phyloP scores from a whole-genome alignment of 331 rosid genomes.

The Malus hybrid region DNA sequence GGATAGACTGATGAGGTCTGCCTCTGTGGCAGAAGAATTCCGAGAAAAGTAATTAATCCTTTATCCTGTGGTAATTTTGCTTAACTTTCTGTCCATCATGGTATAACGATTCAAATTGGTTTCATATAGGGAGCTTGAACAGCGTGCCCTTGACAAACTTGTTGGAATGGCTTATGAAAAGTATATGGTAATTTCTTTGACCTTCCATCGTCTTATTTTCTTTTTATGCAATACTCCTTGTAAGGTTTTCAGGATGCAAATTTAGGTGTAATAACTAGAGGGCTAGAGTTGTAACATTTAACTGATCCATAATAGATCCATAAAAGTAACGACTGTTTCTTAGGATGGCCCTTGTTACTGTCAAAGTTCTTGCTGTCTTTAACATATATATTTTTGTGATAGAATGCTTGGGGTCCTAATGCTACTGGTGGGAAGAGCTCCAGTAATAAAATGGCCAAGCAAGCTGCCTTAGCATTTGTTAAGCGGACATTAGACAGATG shows the following conservation, averaged over 20 bases:
- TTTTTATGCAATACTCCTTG: background rate
- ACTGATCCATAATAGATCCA: background rate
- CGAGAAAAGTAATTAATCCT: constrained; percentile 57
- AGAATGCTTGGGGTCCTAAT: constrained; percentile 71
- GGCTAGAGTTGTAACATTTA: background rate
- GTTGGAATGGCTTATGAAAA: constrained; percentile 66
- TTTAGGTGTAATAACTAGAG: background rate
- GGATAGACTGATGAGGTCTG: constrained; percentile 46
- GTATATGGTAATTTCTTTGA: constrained; percentile 53
- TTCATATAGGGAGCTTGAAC: constrained; percentile 68
- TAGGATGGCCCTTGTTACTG: background rate
- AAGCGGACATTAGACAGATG: constrained; percentile 73
- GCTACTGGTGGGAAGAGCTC: constrained; percentile 73
- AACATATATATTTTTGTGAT: constrained; percentile 17
- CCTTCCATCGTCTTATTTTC: constrained; percentile 8
- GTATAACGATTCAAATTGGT: constrained; percentile 12
- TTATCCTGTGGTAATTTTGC: constrained; percentile 17
- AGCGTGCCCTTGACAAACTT: constrained; percentile 69
- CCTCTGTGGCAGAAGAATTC: constrained; percentile 41
- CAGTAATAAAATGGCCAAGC: constrained; percentile 76
- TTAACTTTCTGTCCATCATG: constrained; percentile 11
- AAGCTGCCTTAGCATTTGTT: constrained; percentile 68
- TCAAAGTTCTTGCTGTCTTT: background rate
- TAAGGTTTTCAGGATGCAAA: background rate
- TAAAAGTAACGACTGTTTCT: background rate